Evolutionary conservation across 768 basidiomycete genomes (phyloP).

Genomic region (Pholiota microspora): DNA sequence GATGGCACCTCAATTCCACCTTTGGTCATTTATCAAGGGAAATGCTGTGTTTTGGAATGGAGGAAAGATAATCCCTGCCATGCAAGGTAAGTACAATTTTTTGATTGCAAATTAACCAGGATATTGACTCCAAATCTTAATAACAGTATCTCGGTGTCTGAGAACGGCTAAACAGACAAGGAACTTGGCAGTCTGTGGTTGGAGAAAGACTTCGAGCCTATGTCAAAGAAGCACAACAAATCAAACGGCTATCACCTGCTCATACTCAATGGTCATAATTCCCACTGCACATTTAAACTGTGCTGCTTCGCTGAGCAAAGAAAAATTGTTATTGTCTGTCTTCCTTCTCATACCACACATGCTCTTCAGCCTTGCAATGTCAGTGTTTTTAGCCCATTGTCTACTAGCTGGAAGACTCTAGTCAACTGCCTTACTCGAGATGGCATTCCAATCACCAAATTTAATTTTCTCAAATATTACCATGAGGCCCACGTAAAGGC

Average conservation of each 20-base stretch:
- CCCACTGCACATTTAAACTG: constrained; percentile 24
- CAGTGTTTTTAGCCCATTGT: constrained; percentile 34
- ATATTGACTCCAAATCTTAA: not conserved
- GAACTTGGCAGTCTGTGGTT: constrained; percentile 33
- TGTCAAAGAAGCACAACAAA: constrained; percentile 14
- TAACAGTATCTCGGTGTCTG: constrained; percentile 30
- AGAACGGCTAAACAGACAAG: constrained; percentile 38
- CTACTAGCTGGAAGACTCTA: constrained; percentile 24
- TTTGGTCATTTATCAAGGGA: constrained; percentile 36
- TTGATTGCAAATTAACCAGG: not conserved
- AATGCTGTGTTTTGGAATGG: constrained; percentile 21
- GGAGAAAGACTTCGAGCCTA: constrained; percentile 29
- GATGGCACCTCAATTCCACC: constrained; percentile 37
- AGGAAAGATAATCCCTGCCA: constrained; percentile 26
- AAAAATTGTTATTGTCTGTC: constrained; percentile 32
- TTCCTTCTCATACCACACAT: constrained; percentile 36
- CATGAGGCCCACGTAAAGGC: constrained; percentile 20
- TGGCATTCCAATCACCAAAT: constrained; percentile 25
- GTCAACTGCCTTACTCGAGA: constrained; percentile 17
- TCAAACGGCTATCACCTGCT: constrained; percentile 25
- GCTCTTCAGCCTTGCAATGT: constrained; percentile 26
- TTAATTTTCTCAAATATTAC: constrained; percentile 26
- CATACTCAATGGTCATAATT: constrained; percentile 36
- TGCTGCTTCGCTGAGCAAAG: constrained; percentile 23
- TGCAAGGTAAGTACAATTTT: constrained; percentile 24